A percentile compares a stretch with the other conserved stretches of the same genome.
Conservation (phyloP, 805 yeast species). For the Saturnispora bothae region DNA sequence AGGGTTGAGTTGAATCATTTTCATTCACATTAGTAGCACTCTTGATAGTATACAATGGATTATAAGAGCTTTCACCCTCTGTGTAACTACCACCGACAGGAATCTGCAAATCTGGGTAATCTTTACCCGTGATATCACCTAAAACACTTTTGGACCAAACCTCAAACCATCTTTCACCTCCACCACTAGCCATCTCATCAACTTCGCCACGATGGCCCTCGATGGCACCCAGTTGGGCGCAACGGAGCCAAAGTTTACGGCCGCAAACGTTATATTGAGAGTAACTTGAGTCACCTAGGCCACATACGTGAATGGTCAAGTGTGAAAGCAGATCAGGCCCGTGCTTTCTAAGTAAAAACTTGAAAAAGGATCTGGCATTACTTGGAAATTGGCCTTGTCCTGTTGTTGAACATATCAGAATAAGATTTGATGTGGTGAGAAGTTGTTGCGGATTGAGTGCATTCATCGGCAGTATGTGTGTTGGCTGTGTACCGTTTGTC, state of each 20-base stretch:
- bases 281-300: constrained; percentile 89
- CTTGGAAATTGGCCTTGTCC: constrained; percentile 93
- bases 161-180: constrained; percentile 62
- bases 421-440: constrained; percentile 16
- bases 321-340: constrained; percentile 50
- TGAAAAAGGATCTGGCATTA: constrained; percentile 67
- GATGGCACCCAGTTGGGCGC: constrained; percentile 70
- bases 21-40: not conserved
- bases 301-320: constrained; percentile 62
- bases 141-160: constrained; percentile 58
- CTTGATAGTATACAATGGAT: not conserved
- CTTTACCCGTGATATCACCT: constrained; percentile 4
- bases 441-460: constrained; percentile 29
- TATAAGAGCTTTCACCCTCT: not conserved
- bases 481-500: constrained; percentile 28
- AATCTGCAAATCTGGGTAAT: not conserved
- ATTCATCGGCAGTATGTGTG: constrained; percentile 43
- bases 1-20: not conserved
- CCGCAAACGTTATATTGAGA: constrained; percentile 85
- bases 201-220: constrained; percentile 76
- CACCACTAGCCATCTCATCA: constrained; percentile 74
- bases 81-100: constrained; percentile 5
- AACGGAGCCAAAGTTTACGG: constrained; percentile 66
- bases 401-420: constrained; percentile 74
- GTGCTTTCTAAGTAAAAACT: constrained; percentile 54